Percentiles rank a stretch among this genome's conserved stretches.
Conservation (phyloP, 345 rosid species). For the Dipteronia sinensis region DNA sequence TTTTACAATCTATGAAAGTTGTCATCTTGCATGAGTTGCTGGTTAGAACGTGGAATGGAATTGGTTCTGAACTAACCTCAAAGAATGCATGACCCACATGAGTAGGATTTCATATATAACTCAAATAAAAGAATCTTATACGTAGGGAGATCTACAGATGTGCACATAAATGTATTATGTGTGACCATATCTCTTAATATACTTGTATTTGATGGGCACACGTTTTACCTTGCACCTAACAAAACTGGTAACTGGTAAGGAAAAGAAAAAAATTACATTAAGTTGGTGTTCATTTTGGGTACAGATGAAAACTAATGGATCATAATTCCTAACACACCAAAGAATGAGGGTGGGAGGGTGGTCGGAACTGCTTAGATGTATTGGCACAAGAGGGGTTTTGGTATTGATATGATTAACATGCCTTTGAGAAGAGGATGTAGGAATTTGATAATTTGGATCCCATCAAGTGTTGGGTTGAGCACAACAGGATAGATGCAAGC, state of each 20-base stretch:
- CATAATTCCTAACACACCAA: not conserved
- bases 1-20: not conserved
- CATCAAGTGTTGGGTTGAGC: no score
- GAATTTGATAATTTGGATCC: not conserved
- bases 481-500: no score
- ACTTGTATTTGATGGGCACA: not conserved
- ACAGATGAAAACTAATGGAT: not conserved
- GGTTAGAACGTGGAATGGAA: not conserved
- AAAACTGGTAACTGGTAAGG: not conserved
- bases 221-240: not conserved
- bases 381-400: not conserved
- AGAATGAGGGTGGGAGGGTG: not conserved
- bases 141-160: not conserved
- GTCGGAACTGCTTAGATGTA: not conserved
- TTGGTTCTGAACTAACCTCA: not conserved
- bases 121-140: not conserved
- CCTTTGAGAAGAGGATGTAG: not conserved
- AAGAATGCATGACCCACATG: not conserved
- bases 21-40: not conserved
- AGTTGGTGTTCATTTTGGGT: not conserved
- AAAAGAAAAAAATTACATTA: not conserved
- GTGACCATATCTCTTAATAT: not conserved
- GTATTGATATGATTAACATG: not conserved
- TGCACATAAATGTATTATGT: not conserved
- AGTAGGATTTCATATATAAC: not conserved